phyloP scores from a whole-genome alignment of 371 early-diverging fungal species.

The Capillidium heterosporum region DNA sequence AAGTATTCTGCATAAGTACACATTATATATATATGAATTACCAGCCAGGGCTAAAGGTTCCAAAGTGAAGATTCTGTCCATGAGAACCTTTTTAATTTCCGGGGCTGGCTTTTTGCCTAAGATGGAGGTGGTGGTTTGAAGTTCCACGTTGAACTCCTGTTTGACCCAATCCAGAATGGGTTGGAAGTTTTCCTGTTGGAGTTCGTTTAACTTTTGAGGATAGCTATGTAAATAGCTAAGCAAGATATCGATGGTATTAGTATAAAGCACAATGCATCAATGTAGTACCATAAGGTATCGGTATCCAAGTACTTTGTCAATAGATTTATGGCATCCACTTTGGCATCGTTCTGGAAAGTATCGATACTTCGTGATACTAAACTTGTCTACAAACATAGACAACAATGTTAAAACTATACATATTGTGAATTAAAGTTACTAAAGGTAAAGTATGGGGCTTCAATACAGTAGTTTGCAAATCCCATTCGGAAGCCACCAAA shows the following conservation, averaged over 20 bases:
- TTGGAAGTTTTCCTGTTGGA: slow-evolving; percentile 65
- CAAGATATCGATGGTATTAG: background rate
- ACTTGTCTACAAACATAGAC: slow-evolving; percentile 38
- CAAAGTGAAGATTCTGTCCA: slow-evolving; percentile 27
- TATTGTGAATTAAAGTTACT: slow-evolving; percentile 20
- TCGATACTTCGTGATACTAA: slow-evolving; percentile 68
- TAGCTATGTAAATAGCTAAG: slow-evolving; percentile 51
- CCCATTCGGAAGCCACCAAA: slow-evolving; percentile 87
- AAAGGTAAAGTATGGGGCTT: slow-evolving; percentile 76
- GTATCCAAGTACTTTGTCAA: slow-evolving; percentile 67
- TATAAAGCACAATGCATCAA: background rate
- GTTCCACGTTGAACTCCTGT: slow-evolving; percentile 35
- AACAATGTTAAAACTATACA: background rate
- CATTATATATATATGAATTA: background rate
- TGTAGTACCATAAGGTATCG: slow-evolving; percentile 55
- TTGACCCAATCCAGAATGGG: slow-evolving; percentile 69
- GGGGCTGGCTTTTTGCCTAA: slow-evolving; percentile 41
- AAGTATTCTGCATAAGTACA: slow-evolving; percentile 2
- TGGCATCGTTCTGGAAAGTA: slow-evolving; percentile 31
- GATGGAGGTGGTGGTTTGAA: slow-evolving; percentile 56
- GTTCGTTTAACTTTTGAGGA: slow-evolving; percentile 49
- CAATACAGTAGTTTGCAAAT: slow-evolving; percentile 51
- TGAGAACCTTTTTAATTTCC: slow-evolving; percentile 32
- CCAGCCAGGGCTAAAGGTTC: slow-evolving; percentile 46
- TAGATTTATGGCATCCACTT: slow-evolving; percentile 48